A percentile compares a stretch with the other conserved stretches of the same genome.
Conservation (phyloP, 495 filamentous ascomycete species). For the Stereocaulon alpinum region DNA sequence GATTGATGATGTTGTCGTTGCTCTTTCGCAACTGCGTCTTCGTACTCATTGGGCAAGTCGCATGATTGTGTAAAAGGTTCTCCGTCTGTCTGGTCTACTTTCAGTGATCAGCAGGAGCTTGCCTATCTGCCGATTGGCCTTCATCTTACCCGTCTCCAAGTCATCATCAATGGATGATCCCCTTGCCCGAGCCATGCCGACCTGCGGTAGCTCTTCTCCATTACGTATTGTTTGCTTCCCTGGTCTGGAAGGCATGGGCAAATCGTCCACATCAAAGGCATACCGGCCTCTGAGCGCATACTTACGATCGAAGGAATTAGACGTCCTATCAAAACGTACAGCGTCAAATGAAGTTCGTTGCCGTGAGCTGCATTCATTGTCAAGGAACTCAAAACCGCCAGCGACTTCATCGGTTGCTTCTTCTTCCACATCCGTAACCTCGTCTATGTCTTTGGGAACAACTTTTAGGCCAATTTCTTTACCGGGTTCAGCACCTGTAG, state of each 20-base stretch:
- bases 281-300: constrained; percentile 12
- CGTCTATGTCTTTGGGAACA: background rate
- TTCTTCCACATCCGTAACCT: background rate
- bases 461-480: background rate
- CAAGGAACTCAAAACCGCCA: background rate
- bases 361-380: background rate
- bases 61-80: background rate
- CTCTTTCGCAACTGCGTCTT: background rate
- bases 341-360: constrained; percentile 8
- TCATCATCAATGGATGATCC: background rate
- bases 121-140: background rate
- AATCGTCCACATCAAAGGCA: constrained; percentile 8
- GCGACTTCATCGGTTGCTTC: background rate
- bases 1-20: background rate
- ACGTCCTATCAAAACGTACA: background rate
- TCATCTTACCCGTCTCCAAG: background rate
- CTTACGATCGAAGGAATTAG: constrained; percentile 9
- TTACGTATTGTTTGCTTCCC: background rate
- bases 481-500: background rate
- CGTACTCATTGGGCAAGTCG: background rate
- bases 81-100: background rate
- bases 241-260: background rate
- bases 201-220: background rate
- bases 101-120: background rate
- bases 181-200: background rate